These are phyloP conservation scores for Pseudogymnoascus sp. DNA, from an alignment of 2,329 filamentous ascomycete species.

Conservation along the genomic window DNA sequence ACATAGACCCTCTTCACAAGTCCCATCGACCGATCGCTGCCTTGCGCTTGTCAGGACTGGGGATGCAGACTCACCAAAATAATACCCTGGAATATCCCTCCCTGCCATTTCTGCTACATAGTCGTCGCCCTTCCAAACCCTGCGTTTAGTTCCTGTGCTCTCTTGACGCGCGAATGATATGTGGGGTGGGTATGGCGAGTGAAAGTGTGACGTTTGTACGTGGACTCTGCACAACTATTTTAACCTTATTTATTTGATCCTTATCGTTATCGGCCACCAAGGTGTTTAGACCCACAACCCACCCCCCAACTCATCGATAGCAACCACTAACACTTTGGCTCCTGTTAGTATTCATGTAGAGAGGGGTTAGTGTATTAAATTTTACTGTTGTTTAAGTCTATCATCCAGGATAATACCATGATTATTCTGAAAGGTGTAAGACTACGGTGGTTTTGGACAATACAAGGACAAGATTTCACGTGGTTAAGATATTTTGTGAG, in stretches of 20 bases:
- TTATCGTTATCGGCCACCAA: background rate
- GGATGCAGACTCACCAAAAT: background rate
- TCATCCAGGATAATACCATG: no score
- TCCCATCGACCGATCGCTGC: no score
- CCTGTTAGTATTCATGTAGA: background rate
- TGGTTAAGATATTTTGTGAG: background rate
- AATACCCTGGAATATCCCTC: constrained; percentile 5
- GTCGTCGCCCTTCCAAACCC: background rate
- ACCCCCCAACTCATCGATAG: background rate
- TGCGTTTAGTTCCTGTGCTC: background rate
- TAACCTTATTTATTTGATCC: background rate
- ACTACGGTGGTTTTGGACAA: background rate
- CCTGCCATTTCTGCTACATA: background rate
- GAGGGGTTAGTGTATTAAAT: background rate
- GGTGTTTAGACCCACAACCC: background rate
- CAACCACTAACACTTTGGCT: background rate
- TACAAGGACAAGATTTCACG: background rate
- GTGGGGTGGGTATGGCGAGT: background rate
- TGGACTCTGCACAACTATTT: background rate
- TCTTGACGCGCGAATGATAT: background rate
- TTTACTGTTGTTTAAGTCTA: background rate
- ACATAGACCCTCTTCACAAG: background rate
- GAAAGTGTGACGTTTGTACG: background rate
- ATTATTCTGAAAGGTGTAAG: background rate
- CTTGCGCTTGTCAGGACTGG: background rate